These are phyloP conservation scores for Rhizophora apiculata DNA, from an alignment of 345 rosid genomes.

Conservation along the genomic window DNA sequence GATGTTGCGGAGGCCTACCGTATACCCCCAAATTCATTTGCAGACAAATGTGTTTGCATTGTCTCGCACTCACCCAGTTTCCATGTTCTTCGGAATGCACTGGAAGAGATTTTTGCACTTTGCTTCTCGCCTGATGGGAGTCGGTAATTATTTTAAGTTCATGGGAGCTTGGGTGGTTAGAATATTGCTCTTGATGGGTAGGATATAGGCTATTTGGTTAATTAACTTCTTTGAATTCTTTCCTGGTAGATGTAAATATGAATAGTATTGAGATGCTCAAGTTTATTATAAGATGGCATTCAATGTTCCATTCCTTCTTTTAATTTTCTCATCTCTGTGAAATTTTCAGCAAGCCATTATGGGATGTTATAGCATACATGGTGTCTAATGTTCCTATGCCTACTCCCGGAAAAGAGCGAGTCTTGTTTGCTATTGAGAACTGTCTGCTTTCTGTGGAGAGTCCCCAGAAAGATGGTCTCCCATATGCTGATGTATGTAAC, in stretches of 20 bases:
- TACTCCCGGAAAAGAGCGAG: constrained; percentile 85
- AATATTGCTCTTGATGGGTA: background rate
- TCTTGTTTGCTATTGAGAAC: constrained; percentile 86
- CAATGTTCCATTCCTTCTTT: constrained; percentile 14
- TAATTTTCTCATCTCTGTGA: constrained; percentile 34
- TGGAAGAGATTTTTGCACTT: constrained; percentile 82
- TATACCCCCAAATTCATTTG: constrained; percentile 72
- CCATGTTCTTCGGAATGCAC: constrained; percentile 60
- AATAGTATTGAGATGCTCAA: background rate
- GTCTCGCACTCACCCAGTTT: constrained; percentile 91
- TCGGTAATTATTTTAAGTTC: constrained; percentile 47
- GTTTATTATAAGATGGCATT: background rate
- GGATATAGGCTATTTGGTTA: background rate
- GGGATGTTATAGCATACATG: constrained; percentile 76
- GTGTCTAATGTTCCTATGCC: constrained; percentile 90
- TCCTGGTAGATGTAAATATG: background rate
- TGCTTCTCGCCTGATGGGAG: constrained; percentile 90
- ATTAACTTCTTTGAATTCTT: background rate
- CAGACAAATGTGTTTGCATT: constrained; percentile 91
- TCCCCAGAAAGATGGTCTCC: constrained; percentile 90
- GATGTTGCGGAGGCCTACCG: constrained; percentile 92
- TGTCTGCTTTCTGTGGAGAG: constrained; percentile 81
- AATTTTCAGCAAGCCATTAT: constrained; percentile 86
- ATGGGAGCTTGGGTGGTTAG: background rate
- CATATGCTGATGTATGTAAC: constrained; percentile 84